Conservation (phyloP, 1,284 basidiomycete species). For the Cryptococcus amylolentus region DNA sequence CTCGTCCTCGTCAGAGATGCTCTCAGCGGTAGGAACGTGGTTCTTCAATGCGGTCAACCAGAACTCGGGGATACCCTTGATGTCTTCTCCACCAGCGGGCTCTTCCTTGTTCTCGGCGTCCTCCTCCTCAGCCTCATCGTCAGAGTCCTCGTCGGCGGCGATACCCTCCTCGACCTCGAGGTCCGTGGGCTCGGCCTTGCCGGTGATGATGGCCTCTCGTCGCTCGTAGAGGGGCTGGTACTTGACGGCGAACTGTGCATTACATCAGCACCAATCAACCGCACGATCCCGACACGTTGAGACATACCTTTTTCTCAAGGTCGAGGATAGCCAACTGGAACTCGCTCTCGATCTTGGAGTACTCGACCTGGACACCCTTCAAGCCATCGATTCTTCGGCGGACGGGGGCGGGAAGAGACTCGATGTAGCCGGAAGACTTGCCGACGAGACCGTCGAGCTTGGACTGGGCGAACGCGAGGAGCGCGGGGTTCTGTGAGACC, state of each 20-base stretch:
- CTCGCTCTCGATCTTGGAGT: conserved; percentile 87
- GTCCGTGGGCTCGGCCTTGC: conserved; percentile 66
- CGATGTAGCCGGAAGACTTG: conserved; percentile 79
- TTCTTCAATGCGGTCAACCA: conserved; percentile 97
- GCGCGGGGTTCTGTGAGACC: conserved; percentile 55
- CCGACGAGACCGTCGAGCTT: conserved; percentile 68
- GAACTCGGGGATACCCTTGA: conserved; percentile 83
- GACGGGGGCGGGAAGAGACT: conserved; percentile 75
- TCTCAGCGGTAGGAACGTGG: conserved; percentile 77
- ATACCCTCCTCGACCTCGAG: conserved; percentile 84
- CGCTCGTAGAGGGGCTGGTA: conserved; percentile 86
- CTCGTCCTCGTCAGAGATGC: conserved; percentile 91
- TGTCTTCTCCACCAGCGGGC: conserved; percentile 31
- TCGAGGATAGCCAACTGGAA: conserved; percentile 96
- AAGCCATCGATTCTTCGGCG: conserved; percentile 85
- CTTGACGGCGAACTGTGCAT: conserved; percentile 70
- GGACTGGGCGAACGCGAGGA: conserved; percentile 59
- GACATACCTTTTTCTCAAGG: conserved; percentile 86
- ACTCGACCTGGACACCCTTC: conserved; percentile 91
- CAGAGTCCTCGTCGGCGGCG: conserved; percentile 57
- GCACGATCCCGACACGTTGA: no score
- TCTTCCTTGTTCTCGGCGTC: conserved; percentile 43
- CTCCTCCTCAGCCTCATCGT: conserved; percentile 51
- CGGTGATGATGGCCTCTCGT: conserved; percentile 76
- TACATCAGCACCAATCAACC: background rate